phyloP scores from a whole-genome alignment of 2,329 filamentous ascomycete genomes.

The Dothideomycetidae sp. region DNA sequence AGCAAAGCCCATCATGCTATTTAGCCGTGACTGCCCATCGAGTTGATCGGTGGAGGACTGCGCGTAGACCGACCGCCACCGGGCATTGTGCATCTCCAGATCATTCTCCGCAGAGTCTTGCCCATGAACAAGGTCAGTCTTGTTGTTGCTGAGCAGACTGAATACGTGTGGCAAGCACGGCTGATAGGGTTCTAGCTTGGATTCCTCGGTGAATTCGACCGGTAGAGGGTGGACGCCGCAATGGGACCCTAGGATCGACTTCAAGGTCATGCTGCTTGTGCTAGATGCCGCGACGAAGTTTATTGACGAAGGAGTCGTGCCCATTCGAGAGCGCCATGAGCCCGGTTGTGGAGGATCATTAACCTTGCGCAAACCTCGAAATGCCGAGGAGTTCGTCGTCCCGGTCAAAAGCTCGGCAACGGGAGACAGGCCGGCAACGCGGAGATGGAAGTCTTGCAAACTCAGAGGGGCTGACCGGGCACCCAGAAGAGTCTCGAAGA shows the following conservation, averaged over 20 bases:
- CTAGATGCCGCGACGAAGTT: constrained; percentile 23
- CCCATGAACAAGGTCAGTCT: too few relatives aligned
- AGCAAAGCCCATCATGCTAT: constrained; percentile 27
- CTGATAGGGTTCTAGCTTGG: constrained; percentile 25
- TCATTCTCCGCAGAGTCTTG: background rate
- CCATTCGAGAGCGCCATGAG: background rate
- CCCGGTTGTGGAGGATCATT: background rate
- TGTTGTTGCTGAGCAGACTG: constrained; percentile 23
- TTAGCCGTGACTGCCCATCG: constrained; percentile 24
- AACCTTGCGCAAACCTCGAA: background rate
- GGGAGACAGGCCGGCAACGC: background rate
- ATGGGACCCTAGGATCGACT: constrained; percentile 26
- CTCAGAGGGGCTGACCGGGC: background rate
- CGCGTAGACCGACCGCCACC: constrained; percentile 15
- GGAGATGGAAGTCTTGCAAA: background rate
- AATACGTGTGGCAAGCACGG: constrained; percentile 28
- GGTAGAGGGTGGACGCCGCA: constrained; percentile 28
- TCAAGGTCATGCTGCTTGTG: constrained; percentile 27
- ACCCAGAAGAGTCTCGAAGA: constrained; percentile 22
- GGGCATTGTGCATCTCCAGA: too few relatives aligned
- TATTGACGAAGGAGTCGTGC: background rate
- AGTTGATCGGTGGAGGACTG: constrained; percentile 28
- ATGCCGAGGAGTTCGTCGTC: background rate
- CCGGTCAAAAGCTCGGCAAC: background rate
- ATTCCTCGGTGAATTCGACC: constrained; percentile 28